Percentiles rank a stretch among this genome's conserved stretches.
These are phyloP conservation scores for Cephaloascus albidus DNA, from an alignment of 805 yeast genomes.

Conservation along the genomic window DNA sequence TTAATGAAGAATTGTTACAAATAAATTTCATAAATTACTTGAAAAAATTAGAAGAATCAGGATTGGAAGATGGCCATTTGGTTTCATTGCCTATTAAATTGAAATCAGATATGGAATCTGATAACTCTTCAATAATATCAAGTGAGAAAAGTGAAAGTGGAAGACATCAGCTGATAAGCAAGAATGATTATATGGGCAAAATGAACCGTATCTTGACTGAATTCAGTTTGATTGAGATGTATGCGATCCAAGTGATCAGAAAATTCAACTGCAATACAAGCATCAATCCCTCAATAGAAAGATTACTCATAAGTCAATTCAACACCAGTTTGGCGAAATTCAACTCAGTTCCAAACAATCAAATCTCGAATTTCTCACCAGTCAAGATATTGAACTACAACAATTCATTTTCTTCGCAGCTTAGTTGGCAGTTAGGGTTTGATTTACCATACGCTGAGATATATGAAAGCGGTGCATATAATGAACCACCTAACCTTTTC, in stretches of 20 bases:
- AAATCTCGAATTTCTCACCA: slow-evolving; percentile 7
- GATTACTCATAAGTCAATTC: slow-evolving; percentile 11
- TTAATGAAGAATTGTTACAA: neutral
- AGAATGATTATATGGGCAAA: neutral
- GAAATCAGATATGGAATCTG: neutral
- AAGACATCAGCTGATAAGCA: neutral
- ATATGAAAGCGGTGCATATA: slow-evolving; percentile 19
- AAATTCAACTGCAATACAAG: slow-evolving; percentile 22
- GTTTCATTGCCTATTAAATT: neutral
- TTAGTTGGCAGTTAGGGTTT: slow-evolving; percentile 26
- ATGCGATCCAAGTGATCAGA: slow-evolving; percentile 23
- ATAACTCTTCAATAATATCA: neutral
- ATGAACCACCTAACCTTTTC: slow-evolving; percentile 14
- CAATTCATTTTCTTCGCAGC: slow-evolving; percentile 20
- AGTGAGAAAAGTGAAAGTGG: neutral
- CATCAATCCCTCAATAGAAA: slow-evolving; percentile 16
- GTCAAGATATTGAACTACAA: slow-evolving; percentile 25
- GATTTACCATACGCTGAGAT: slow-evolving; percentile 26
- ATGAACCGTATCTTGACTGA: slow-evolving; percentile 9
- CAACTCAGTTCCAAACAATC: slow-evolving; percentile 1
- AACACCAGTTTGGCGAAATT: slow-evolving; percentile 6
- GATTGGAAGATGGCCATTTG: neutral
- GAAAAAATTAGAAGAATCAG: neutral
- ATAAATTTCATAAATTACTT: neutral
- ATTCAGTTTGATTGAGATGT: slow-evolving; percentile 26